Base-by-base conservation (phyloP, 2,329 filamentous ascomycete genomes). In the Plenodomus tracheiphilus region DNA sequence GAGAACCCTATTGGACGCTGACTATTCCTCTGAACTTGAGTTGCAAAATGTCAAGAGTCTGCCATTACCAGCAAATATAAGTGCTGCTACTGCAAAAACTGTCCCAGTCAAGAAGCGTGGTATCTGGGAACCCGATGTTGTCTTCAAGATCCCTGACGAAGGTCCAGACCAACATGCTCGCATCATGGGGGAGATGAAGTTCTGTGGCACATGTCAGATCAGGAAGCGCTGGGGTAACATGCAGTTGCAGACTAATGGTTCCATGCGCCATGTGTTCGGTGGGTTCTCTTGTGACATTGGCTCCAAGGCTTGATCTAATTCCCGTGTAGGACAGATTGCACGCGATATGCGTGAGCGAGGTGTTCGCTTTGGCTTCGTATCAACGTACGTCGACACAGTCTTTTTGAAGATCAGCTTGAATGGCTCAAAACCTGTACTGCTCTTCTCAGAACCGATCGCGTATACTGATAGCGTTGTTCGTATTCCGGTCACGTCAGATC, bases 351-450 rank as follows among this genome's bases (percentile, higher is more conserved):
- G n/a, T 13, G 38, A 13, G n/a, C 6, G 34, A 7, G 30, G 41
- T n/a, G 7, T 4, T 5, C 39, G 39, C 25, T 42, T 28, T 30
- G 38, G 34, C 30, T 46, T 44, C 45, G 22, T 41, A 34, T 49
- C 45, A 42, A 51, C 45, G 16, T 40, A 40, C 43, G 43, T 40
- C 43, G 39, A 50, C 43, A 41, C 41, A 36, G 38, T 47, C 17
- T 19, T 32, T 34, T 36, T 53, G 35, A 47, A 46, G 47, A 47
- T 41, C 10, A 25, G 5, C 22, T 10, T 10, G 22, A 5, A 25
- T 6, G 22, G 10, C 22, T 10, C 22, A 25, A 25, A 10, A 6
- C 22, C 22, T 25, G 22, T 10, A 25, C 22, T 25, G 5, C 22
- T 25, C 22, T 25, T 6, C 22, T 25, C 22, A 10, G 5, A 10